Evolutionary conservation across 2,329 filamentous ascomycete species (phyloP).

Genomic region (Cladosporium oxysporum): DNA sequence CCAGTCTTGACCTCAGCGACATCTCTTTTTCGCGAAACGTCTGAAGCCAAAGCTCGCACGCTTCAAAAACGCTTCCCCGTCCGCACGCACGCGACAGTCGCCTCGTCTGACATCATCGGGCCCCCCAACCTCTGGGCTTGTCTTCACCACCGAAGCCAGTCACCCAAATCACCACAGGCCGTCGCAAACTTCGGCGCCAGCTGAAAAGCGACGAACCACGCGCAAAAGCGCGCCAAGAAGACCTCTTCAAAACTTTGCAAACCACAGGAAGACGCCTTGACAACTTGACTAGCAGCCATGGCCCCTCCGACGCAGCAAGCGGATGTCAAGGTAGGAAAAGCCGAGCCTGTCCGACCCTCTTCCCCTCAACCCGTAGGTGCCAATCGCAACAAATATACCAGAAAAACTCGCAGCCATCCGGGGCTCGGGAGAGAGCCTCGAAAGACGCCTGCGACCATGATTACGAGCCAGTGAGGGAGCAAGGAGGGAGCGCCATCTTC

Average conservation of each 20-base stretch:
- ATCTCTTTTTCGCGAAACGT: neutral
- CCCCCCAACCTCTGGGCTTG: constrained; percentile 12
- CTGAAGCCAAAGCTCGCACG: constrained; percentile 3
- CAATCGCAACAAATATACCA: constrained; percentile 9
- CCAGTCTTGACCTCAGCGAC: neutral
- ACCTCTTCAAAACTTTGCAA: neutral
- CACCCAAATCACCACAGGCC: neutral
- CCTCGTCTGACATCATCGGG: constrained; percentile 25
- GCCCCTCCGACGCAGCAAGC: constrained; percentile 25
- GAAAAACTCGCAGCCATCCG: neutral
- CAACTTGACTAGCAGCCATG: constrained; percentile 24
- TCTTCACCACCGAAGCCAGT: constrained; percentile 5
- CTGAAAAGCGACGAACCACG: neutral
- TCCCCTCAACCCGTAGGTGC: constrained; percentile 19
- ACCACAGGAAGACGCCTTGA: constrained; percentile 13
- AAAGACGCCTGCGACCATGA: neutral
- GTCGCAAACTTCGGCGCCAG: neutral
- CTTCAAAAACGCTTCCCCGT: neutral
- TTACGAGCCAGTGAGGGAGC: neutral
- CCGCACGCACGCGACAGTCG: constrained; percentile 18
- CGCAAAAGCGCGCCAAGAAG: constrained; percentile 6
- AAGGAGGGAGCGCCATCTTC: neutral
- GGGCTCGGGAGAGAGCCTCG: constrained; percentile 6
- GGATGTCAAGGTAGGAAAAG: constrained; percentile 31
- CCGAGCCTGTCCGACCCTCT: constrained; percentile 21